Evolutionary conservation across 129 eudicot genomes (phyloP), one percentile per base, ranked within the genome.

Genomic region (Chrysanthemum makinoi): DNA sequence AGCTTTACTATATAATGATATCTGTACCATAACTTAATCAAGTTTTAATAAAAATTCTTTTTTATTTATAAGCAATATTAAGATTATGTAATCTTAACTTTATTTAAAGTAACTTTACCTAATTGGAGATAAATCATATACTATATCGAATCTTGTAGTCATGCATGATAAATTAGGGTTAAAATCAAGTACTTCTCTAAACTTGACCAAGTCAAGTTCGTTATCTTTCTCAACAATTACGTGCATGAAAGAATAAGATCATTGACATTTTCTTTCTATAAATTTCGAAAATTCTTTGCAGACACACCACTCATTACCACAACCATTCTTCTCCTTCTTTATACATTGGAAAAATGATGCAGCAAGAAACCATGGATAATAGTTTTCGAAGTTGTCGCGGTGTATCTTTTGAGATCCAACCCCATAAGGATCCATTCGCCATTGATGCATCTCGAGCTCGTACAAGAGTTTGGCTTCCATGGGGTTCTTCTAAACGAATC

Each of bases 361-460:
- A 71, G 26, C 77, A 77, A 77, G 81, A 77, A 70, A 53, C 67
- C 67, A 77, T 77, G 72, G 77, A 71, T 70, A 72, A 65, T 20
- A 83, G 88, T 72, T 86, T 89, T 75, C 84, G 89, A 6, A 89
- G 96, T 50, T 89, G 96, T 75, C 72, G 91, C 16, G 96, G 91
- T 50, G 96, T 86, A 10, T 77, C 89, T 1, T 89, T 89, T 6
- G 91, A 89, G 70, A 89, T 89, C 68, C 83, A 86, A 59, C 87
- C 91, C 4, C 96, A 77, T 62, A 13, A 15, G 11, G 81, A 84
- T 73, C 91, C 86, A 50, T 89, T 89, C 52, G 62, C 81, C 49
- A 76, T 78, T 18, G 78, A 83, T 26, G 75, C 75, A 50, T 59
- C 76, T 22, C 79, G 18, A 12, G 68, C 74, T 35, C 83, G 73